phyloP scores from a whole-genome alignment of 345 rosid species.

The Sonneratia caseolaris region DNA sequence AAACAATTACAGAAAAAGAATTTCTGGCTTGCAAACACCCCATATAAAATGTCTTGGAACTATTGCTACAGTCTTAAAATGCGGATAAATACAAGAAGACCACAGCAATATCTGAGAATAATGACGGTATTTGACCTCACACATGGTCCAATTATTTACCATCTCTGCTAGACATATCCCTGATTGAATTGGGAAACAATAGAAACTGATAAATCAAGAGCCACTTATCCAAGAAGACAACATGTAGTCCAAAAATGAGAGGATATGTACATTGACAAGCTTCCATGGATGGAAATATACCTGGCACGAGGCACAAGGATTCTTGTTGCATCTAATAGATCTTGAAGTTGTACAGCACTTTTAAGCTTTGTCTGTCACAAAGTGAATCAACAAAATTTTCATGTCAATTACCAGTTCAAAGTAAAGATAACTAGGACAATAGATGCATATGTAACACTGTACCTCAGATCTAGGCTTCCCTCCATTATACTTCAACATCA shows the following conservation, averaged over 20 bases:
- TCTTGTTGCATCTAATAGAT: conserved; percentile 95
- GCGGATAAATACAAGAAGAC: not conserved
- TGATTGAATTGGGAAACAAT: not conserved
- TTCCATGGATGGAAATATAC: conserved; percentile 23
- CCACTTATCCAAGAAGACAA: not conserved
- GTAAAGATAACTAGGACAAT: not conserved
- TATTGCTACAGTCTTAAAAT: not conserved
- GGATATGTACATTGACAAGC: not conserved
- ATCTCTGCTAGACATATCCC: not conserved
- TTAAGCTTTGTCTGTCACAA: conserved; percentile 85
- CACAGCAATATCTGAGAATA: not conserved
- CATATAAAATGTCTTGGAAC: not conserved
- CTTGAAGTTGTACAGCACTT: conserved; percentile 95
- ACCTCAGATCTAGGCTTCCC: conserved; percentile 94
- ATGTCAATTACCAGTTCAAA: not conserved
- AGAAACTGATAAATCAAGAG: not conserved
- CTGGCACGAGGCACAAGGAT: conserved; percentile 88
- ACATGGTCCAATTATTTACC: not conserved
- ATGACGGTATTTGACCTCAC: not conserved
- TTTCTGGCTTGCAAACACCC: no score
- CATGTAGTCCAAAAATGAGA: not conserved
- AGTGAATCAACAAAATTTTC: conserved; percentile 7
- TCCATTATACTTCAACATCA: conserved; percentile 97
- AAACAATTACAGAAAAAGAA: no score
- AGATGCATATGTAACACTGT: conserved; percentile 5